These are phyloP conservation scores for Tothia fuscella DNA, from an alignment of 2,329 filamentous ascomycete species.

Conservation along the genomic window DNA sequence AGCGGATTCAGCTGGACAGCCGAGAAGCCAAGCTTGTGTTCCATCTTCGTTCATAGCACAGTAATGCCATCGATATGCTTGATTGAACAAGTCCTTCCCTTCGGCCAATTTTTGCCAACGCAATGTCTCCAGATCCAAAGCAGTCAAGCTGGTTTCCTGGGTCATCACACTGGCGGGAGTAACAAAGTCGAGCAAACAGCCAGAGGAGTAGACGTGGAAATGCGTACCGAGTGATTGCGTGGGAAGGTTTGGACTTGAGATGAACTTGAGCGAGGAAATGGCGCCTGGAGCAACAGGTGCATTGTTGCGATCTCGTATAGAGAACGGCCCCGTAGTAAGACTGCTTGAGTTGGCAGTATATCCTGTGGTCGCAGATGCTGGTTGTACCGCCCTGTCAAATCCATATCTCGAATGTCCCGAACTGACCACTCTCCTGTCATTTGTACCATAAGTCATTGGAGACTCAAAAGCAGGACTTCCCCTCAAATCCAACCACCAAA, in stretches of 20 bases:
- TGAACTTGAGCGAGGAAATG: slow-evolving; percentile 82
- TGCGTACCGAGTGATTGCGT: slow-evolving; percentile 84
- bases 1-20: slow-evolving; percentile 65
- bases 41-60: slow-evolving; percentile 92
- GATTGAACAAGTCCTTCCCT: slow-evolving; percentile 82
- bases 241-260: slow-evolving; percentile 74
- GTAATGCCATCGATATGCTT: slow-evolving; percentile 95
- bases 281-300: slow-evolving; percentile 61
- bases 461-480: slow-evolving; percentile 63
- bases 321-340: slow-evolving; percentile 41
- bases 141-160: slow-evolving; percentile 75
- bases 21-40: slow-evolving; percentile 94
- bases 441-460: not conserved
- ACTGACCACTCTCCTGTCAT: not conserved
- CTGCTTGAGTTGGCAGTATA: slow-evolving; percentile 66
- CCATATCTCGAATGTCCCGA: not conserved
- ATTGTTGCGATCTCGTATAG: slow-evolving; percentile 32
- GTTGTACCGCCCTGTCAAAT: slow-evolving; percentile 13
- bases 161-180: slow-evolving; percentile 83
- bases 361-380: slow-evolving; percentile 25
- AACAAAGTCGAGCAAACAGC: slow-evolving; percentile 84
- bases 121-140: slow-evolving; percentile 72
- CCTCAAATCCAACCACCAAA: slow-evolving; percentile 96
- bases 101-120: slow-evolving; percentile 94
- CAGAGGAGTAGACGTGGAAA: slow-evolving; percentile 90